Evolutionary conservation across 2,329 filamentous ascomycete genomes (phyloP).

Genomic region (Paraphoma chrysanthemicola): DNA sequence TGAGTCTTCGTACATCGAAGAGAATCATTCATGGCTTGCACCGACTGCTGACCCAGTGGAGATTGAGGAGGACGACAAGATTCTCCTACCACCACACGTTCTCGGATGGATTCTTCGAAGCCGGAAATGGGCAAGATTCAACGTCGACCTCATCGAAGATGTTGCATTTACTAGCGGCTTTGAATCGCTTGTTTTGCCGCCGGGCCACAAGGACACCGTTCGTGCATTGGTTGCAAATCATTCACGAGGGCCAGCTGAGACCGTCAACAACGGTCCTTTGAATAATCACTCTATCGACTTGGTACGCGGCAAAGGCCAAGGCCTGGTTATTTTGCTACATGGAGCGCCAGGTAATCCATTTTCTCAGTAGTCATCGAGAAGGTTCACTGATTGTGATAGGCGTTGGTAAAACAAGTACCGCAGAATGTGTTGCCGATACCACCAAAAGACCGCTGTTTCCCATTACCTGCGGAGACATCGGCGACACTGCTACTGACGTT

Average conservation of each 20-base stretch:
- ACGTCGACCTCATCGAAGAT: neutral
- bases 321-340: neutral
- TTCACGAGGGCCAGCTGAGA: neutral
- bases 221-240: neutral
- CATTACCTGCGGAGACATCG: constrained; percentile 11
- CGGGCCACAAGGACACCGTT: neutral
- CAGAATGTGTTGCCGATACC: neutral
- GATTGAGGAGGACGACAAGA: neutral
- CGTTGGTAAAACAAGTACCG: neutral
- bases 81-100: neutral
- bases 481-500: constrained; percentile 13
- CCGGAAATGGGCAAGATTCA: neutral
- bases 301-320: neutral
- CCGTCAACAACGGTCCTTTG: neutral
- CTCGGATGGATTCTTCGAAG: neutral
- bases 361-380: neutral
- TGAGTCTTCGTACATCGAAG: neutral
- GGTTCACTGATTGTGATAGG: neutral
- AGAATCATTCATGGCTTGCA: neutral
- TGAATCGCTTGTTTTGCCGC: neutral
- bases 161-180: neutral
- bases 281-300: neutral
- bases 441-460: neutral
- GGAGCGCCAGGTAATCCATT: neutral
- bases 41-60: neutral